Evolutionary conservation across 73 alveolate genomes (phyloP).

Genomic region (Tetrahymena elliotti): DNA sequence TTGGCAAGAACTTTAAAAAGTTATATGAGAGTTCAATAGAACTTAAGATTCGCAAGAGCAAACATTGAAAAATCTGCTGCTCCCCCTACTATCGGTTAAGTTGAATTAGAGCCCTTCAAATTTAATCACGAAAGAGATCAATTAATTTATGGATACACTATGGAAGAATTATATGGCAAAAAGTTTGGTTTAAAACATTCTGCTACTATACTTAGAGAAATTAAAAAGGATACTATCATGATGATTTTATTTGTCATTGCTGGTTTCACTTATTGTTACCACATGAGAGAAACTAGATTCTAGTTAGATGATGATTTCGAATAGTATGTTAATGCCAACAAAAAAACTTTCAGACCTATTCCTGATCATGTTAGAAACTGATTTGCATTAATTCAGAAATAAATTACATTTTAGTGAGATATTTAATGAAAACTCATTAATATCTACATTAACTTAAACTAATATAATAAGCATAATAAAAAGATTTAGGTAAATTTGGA

Average conservation of each 20-base stretch:
- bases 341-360: not conserved
- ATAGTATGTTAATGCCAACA: not conserved
- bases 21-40: not conserved
- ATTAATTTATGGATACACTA: slow-evolving; percentile 36
- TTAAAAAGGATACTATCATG: slow-evolving; percentile 15
- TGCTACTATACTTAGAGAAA: slow-evolving; percentile 11
- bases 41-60: not conserved
- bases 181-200: slow-evolving; percentile 31
- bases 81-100: not conserved
- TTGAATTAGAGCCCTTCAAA: slow-evolving; percentile 40
- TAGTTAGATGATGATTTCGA: not conserved
- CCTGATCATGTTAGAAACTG: not conserved
- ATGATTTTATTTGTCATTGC: not conserved
- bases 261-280: not conserved
- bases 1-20: not conserved
- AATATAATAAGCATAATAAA: too few species aligned
- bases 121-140: slow-evolving; percentile 31
- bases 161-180: slow-evolving; percentile 45
- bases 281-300: not conserved
- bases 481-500: not conserved
- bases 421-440: not conserved
- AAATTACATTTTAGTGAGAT: not conserved
- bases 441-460: not conserved
- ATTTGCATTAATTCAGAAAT: not conserved
- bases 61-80: not conserved